phyloP scores from a whole-genome alignment of 345 rosid species.

The Reutealis trisperma region DNA sequence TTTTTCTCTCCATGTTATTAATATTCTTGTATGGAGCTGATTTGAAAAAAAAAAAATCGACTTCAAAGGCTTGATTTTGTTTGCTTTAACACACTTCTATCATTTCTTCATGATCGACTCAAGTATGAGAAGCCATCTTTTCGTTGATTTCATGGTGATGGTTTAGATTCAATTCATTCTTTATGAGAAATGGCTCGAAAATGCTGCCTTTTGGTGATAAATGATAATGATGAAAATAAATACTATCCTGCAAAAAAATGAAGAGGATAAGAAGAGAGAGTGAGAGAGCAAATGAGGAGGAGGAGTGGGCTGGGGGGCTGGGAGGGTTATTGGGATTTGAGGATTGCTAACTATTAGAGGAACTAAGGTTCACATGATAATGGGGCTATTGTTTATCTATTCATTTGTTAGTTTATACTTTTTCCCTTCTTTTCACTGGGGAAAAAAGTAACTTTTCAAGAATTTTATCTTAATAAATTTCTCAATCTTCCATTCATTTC shows the following conservation, averaged over 20 bases:
- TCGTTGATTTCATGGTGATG: background rate
- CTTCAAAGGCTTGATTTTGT: background rate
- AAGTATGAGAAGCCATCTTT: background rate
- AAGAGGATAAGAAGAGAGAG: background rate
- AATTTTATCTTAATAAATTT: background rate
- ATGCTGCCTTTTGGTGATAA: background rate
- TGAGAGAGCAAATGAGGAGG: background rate
- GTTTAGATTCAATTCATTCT: background rate
- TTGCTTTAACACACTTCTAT: constrained; percentile 1
- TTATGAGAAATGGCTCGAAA: background rate
- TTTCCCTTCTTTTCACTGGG: background rate
- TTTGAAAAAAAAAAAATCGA: background rate
- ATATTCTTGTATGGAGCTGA: background rate
- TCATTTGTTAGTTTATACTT: background rate
- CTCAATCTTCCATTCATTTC: too few relatives aligned
- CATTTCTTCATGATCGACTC: background rate
- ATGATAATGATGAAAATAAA: background rate
- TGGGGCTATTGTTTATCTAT: background rate
- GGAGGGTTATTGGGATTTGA: background rate
- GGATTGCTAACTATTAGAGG: background rate
- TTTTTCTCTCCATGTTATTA: constrained; percentile 1
- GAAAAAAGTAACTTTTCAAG: background rate
- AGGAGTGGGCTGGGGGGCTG: background rate
- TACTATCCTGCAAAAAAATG: background rate
- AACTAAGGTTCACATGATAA: background rate